Percentiles rank a stretch among this genome's conserved stretches.
Evolutionary conservation across 2,329 filamentous ascomycete species (phyloP).

Genomic region (Penicillium psychrosexuale): DNA sequence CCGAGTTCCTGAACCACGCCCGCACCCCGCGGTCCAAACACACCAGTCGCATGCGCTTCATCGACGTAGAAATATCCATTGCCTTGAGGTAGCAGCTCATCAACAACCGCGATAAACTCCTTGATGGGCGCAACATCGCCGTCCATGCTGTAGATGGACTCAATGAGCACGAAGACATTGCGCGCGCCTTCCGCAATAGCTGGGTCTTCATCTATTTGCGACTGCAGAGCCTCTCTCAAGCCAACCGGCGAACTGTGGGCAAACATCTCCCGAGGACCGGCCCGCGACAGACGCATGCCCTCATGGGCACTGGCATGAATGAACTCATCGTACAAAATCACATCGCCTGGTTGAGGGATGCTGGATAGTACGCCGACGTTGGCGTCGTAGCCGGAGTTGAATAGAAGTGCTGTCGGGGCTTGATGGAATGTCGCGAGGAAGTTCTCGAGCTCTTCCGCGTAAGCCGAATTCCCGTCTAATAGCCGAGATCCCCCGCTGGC

Average conservation of each 20-base stretch:
- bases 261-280: constrained; percentile 46
- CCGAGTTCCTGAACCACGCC: constrained; percentile 52
- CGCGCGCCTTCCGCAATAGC: constrained; percentile 36
- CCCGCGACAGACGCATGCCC: constrained; percentile 64
- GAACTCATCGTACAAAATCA: constrained; percentile 69
- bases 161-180: constrained; percentile 66
- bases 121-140: constrained; percentile 66
- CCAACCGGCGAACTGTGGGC: constrained; percentile 42
- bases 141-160: constrained; percentile 79
- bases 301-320: constrained; percentile 78
- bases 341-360: constrained; percentile 58
- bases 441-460: constrained; percentile 57
- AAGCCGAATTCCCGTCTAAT: constrained; percentile 62
- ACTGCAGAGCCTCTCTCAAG: neutral
- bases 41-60: constrained; percentile 55
- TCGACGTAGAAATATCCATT: constrained; percentile 59
- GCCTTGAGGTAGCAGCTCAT: constrained; percentile 52
- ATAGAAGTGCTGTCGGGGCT: constrained; percentile 56
- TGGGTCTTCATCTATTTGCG: constrained; percentile 23
- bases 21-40: constrained; percentile 49
- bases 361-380: constrained; percentile 63
- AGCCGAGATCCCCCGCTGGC: constrained; percentile 61
- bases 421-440: constrained; percentile 60
- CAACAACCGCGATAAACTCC: constrained; percentile 58
- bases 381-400: constrained; percentile 65